Conservation (phyloP, 2,329 filamentous ascomycete genomes). For the Penicillium sp. region DNA sequence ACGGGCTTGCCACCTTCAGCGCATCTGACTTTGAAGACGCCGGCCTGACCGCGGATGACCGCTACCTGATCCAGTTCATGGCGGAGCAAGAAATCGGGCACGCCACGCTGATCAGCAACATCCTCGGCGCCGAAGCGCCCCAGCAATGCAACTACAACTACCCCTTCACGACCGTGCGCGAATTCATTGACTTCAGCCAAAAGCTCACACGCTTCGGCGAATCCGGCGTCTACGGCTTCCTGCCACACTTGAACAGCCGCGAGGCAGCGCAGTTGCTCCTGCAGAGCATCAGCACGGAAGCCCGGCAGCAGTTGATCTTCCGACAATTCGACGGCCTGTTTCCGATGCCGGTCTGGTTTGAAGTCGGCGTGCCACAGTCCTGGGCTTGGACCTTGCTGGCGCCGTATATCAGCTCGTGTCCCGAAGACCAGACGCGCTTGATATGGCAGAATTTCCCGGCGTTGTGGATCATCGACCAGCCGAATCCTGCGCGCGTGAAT, state of each 20-base stretch:
- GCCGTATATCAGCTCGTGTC: conserved; percentile 75
- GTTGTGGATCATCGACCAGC: conserved; percentile 68
- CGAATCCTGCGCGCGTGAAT: conserved; percentile 66
- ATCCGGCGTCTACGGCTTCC: conserved; percentile 74
- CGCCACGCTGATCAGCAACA: conserved; percentile 71
- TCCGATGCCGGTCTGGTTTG: conserved; percentile 80
- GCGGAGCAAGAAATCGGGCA: conserved; percentile 72
- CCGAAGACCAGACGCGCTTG: conserved; percentile 66
- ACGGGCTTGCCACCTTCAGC: conserved; percentile 66
- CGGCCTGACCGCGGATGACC: conserved; percentile 66
- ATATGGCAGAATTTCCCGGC: conserved; percentile 82
- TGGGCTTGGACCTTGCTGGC: conserved; percentile 82
- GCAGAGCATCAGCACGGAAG: conserved; percentile 73
- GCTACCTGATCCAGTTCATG: conserved; percentile 72
- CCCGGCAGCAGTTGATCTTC: conserved; percentile 80
- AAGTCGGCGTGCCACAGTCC: conserved; percentile 72
- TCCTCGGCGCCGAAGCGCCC: conserved; percentile 66
- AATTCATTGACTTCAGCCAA: conserved; percentile 80
- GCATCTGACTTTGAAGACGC: conserved; percentile 64
- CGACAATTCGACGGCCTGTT: conserved; percentile 76
- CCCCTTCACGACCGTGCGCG: conserved; percentile 67
- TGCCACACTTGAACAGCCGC: conserved; percentile 71
- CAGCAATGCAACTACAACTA: conserved; percentile 79
- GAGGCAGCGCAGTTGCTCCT: conserved; percentile 69
- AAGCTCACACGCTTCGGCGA: conserved; percentile 81